Conservation (phyloP, 2,329 filamentous ascomycete species). For the Neonectria ditissima region DNA sequence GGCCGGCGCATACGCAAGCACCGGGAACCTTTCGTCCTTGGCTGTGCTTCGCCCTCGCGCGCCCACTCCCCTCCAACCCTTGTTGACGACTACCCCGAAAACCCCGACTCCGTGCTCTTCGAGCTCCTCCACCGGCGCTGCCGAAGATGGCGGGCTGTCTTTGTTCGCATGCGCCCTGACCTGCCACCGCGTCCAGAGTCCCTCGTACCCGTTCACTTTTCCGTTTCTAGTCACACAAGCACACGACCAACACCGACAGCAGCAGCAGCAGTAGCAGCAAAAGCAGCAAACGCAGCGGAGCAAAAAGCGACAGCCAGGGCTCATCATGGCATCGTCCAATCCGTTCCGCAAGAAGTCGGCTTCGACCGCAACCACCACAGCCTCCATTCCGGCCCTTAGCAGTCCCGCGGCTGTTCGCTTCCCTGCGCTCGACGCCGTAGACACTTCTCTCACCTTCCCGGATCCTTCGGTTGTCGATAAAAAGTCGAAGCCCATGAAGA, state of each 20-base stretch:
- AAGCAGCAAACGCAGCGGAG: constrained; percentile 28
- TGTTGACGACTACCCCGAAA: constrained; percentile 26
- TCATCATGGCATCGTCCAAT: constrained; percentile 57
- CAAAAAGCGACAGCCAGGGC: constrained; percentile 24
- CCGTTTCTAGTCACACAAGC: constrained; percentile 1
- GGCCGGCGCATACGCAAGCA: constrained; percentile 23
- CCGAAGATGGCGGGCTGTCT: constrained; percentile 47
- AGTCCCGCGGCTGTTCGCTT: constrained; percentile 34
- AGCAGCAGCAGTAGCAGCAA: constrained; percentile 28
- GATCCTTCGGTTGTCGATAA: constrained; percentile 50
- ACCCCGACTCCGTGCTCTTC: constrained; percentile 25
- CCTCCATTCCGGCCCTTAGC: constrained; percentile 23
- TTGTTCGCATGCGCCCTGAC: constrained; percentile 42
- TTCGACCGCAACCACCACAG: constrained; percentile 36
- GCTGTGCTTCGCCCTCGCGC: constrained; percentile 30
- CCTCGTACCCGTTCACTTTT: constrained; percentile 7
- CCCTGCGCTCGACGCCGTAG: constrained; percentile 46
- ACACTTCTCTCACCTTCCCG: constrained; percentile 43
- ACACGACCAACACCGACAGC: constrained; percentile 16
- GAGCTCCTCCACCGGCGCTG: constrained; percentile 39
- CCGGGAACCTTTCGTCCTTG: constrained; percentile 25
- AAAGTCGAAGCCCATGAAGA: constrained; percentile 70
- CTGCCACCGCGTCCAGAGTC: constrained; percentile 36
- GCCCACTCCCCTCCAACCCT: constrained; percentile 25
- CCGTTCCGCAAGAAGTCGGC: constrained; percentile 62